Conservation (phyloP, 2,329 filamentous ascomycete genomes). For the Trichoderma aggressivum region DNA sequence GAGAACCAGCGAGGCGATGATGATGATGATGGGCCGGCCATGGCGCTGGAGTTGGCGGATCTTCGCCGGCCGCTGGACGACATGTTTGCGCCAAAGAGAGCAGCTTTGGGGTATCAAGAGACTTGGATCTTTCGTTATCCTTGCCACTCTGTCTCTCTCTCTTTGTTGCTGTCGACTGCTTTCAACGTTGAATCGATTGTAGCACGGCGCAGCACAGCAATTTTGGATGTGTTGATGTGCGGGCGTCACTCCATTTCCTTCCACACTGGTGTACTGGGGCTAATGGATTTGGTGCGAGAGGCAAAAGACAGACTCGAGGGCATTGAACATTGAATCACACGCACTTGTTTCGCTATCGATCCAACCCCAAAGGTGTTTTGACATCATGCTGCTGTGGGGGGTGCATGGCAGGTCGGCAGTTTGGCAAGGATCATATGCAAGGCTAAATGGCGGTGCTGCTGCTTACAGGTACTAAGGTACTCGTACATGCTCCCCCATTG, state of each 20-base stretch:
- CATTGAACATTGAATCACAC: not conserved
- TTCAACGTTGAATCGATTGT: not conserved
- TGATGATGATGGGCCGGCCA: constrained; percentile 7
- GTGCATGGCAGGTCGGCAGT: not conserved
- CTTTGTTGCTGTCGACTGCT: not conserved
- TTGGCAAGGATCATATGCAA: not conserved
- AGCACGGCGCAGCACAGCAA: not conserved
- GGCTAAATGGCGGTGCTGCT: not conserved
- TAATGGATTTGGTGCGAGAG: not conserved
- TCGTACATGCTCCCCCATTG: not conserved
- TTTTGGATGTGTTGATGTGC: not conserved
- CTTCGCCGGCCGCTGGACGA: not conserved
- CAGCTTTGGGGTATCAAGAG: not conserved
- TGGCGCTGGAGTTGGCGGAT: not conserved
- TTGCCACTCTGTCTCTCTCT: not conserved
- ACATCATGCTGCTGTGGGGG: constrained; percentile 5
- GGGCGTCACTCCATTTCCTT: not conserved
- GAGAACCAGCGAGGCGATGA: constrained; percentile 7
- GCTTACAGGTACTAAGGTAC: no score
- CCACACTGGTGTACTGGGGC: not conserved
- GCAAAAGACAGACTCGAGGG: not conserved
- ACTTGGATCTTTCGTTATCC: not conserved
- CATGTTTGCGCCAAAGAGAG: not conserved
- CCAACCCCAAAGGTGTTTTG: not conserved
- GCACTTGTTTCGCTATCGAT: not conserved